These are phyloP conservation scores for Exophiala sideris DNA, from an alignment of 2,329 filamentous ascomycete species.

Conservation along the genomic window DNA sequence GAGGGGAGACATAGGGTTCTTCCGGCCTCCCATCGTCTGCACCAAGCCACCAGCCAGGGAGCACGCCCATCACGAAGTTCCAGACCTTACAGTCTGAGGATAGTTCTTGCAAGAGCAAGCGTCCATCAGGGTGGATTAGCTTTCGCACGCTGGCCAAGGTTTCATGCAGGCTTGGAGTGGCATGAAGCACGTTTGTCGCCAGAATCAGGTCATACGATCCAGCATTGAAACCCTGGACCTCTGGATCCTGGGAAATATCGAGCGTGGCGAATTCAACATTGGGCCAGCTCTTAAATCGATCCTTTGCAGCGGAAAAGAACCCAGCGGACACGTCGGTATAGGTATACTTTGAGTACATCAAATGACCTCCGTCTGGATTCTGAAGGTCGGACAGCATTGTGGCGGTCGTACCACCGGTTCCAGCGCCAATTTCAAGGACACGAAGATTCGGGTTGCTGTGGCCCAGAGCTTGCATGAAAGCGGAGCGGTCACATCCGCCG, in stretches of 20 bases:
- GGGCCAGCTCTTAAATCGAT: slow-evolving; percentile 7
- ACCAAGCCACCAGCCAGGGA: slow-evolving; percentile 31
- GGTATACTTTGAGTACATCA: slow-evolving; percentile 25
- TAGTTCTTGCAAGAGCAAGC: slow-evolving; percentile 16
- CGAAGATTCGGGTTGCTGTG: slow-evolving; percentile 26
- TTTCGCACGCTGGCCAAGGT: slow-evolving; percentile 30
- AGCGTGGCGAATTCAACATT: slow-evolving; percentile 31
- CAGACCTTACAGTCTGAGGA: slow-evolving; percentile 3
- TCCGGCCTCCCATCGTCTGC: slow-evolving; percentile 15
- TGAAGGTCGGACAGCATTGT: slow-evolving; percentile 5
- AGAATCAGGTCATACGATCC: slow-evolving; percentile 35
- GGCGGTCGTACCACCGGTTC: not conserved
- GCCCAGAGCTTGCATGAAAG: not conserved
- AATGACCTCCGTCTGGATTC: slow-evolving; percentile 21
- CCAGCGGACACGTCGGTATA: slow-evolving; percentile 29
- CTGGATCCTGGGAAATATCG: slow-evolving; percentile 33
- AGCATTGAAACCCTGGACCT: slow-evolving; percentile 32
- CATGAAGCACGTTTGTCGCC: slow-evolving; percentile 37
- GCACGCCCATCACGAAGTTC: slow-evolving; percentile 23
- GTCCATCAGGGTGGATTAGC: slow-evolving; percentile 28
- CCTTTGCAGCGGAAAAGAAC: slow-evolving; percentile 21
- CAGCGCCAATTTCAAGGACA: slow-evolving; percentile 26
- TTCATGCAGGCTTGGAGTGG: slow-evolving; percentile 29
- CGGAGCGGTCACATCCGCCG: not conserved
- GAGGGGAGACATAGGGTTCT: slow-evolving; percentile 5